Base-by-base conservation (phyloP, 306 rosid species). In the Mimosa bimucronata region DNA sequence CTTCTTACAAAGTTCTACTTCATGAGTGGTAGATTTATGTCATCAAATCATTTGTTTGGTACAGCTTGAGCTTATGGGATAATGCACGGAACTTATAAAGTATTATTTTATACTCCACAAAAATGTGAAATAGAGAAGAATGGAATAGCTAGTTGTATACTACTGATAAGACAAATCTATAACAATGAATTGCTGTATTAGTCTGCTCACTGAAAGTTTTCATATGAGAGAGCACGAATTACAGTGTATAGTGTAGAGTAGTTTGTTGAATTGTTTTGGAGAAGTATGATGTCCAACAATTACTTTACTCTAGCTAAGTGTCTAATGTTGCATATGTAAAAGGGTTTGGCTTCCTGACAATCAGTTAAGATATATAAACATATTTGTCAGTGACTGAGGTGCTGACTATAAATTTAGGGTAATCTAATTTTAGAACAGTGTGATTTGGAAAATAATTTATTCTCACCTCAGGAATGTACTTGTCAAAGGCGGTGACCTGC, bases 401-500 rank as follows among this genome's bases (percentile, higher is more conserved):
- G 77, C 48, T 41, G 66, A 74, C 65, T 61, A 29, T 61, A 61
- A 61, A 28, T 61, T 19, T 61, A 13, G 67, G 19, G 58, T 58
- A 11, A 31, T 53, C 14, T 26, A 44, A 37, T 40, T 61, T 28
- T 55, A 37, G 38, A 69, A 60, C 2, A 6, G 38, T 69, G 34
- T 80, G 85, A 44, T 38, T 79, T 66, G 66, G 64, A 23, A 34
- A 73, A 73, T 52, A 42, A 42, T 78, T 52, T 30, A 72, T 83
- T 50, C 80, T 67, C 73, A 66, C 84, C 76, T 76, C 88, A 95
- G 98, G 90, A 91, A 83, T 74, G 98, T 95, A 21, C 97, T 95
- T 57, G 90, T 95, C 86, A 95, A 95, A 83, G 98, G 98, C n/a
- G 98, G 98, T 66, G 91, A 95, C 87, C 98, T 92, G 66, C 97